These are phyloP conservation scores for Verticillium tricorpus DNA, from an alignment of 2,329 filamentous ascomycete genomes.

Conservation along the genomic window DNA sequence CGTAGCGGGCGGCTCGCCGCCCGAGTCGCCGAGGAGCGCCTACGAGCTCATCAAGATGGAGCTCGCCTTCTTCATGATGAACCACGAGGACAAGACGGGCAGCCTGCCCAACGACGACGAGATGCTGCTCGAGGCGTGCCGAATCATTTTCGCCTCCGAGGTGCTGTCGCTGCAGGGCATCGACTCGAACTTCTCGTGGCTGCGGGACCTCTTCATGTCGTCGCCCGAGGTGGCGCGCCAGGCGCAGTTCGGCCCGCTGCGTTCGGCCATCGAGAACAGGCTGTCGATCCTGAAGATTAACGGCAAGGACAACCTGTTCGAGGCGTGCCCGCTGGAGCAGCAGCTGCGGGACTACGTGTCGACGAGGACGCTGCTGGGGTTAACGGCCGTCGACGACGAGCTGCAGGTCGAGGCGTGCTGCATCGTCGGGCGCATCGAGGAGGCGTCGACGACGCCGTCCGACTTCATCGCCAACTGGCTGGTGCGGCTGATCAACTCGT, in stretches of 20 bases:
- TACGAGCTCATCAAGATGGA: slow-evolving; percentile 59
- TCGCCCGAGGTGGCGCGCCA: slow-evolving; percentile 34
- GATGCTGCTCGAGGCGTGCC: slow-evolving; percentile 53
- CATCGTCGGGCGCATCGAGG: slow-evolving; percentile 53
- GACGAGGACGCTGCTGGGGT: slow-evolving; percentile 46
- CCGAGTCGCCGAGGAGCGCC: slow-evolving; percentile 48
- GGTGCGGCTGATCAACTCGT: slow-evolving; percentile 44
- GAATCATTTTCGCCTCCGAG: slow-evolving; percentile 53
- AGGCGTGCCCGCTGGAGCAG: slow-evolving; percentile 50
- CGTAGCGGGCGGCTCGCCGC: slow-evolving; percentile 37
- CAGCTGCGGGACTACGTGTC: slow-evolving; percentile 50
- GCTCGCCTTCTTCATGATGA: slow-evolving; percentile 46
- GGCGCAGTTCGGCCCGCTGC: slow-evolving; percentile 44
- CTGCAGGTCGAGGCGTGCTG: slow-evolving; percentile 55
- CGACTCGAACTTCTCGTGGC: slow-evolving; percentile 42
- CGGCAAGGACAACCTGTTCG: slow-evolving; percentile 53
- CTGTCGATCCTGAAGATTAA: slow-evolving; percentile 49
- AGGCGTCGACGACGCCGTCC: slow-evolving; percentile 42
- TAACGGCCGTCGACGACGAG: slow-evolving; percentile 56
- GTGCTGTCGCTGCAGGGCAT: slow-evolving; percentile 34
- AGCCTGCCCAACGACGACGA: slow-evolving; percentile 44
- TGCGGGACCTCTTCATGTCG: slow-evolving; percentile 54
- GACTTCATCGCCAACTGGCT: slow-evolving; percentile 52
- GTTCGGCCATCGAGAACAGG: slow-evolving; percentile 40
- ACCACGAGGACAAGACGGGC: slow-evolving; percentile 36